These are phyloP conservation scores for Ceratobasidium sp. DNA, from an alignment of 1,284 basidiomycete genomes.

Conservation along the genomic window DNA sequence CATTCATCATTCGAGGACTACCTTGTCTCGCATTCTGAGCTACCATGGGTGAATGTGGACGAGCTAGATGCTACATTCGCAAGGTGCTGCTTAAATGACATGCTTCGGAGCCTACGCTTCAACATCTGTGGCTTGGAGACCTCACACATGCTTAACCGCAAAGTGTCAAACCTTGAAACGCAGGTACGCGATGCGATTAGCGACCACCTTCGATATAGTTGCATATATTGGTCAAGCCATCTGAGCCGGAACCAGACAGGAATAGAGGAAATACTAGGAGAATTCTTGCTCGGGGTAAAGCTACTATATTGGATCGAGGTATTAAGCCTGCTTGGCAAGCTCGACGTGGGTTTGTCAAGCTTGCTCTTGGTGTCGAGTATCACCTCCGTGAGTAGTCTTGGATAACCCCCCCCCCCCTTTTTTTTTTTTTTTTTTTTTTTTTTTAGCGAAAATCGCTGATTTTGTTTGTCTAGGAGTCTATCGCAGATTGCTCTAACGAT, in stretches of 20 bases:
- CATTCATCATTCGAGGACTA: constrained; percentile 35
- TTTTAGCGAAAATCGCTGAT: no score
- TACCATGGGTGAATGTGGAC: background rate
- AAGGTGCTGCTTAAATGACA: background rate
- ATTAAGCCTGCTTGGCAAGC: constrained; percentile 1
- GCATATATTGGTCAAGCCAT: constrained; percentile 8
- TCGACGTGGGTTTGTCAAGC: background rate
- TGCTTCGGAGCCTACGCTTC: background rate
- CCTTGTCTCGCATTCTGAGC: background rate
- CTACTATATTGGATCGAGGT: constrained; percentile 21
- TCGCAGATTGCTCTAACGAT: background rate
- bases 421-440: no score
- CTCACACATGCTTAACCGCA: background rate
- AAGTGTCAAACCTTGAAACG: background rate
- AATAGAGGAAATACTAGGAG: background rate
- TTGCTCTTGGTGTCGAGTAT: background rate
- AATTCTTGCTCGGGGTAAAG: background rate
- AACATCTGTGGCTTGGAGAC: constrained; percentile 16
- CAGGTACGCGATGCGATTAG: background rate
- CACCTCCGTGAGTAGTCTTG: background rate
- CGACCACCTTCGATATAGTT: background rate
- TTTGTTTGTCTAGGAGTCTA: no score
- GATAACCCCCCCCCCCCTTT: no score
- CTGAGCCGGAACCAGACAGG: background rate
- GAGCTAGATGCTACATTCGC: background rate